Base-by-base conservation (phyloP, 345 rosid genomes). In the Hibiscus tridactylites region DNA sequence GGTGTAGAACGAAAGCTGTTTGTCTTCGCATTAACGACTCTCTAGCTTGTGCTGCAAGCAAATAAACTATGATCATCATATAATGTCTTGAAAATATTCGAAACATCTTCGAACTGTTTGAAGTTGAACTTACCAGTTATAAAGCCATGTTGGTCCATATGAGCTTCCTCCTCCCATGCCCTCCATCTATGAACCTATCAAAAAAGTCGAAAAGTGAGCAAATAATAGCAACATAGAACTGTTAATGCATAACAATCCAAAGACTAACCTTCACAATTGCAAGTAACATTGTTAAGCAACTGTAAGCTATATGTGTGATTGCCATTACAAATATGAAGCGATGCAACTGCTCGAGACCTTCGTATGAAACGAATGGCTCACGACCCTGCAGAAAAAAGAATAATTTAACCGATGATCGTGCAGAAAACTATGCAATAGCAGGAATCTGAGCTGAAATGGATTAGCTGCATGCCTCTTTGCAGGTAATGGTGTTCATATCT, bases 301-400 rank as follows among this genome's bases (percentile, higher is more conserved):
- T 92, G 83, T 92, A 95, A 65, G 91, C 85, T 54, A 95, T 69
- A 76, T 95, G 99, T 24, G 99, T 95, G 79, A 95, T 75, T 17
- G 99, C 97, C 99, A 95, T 95, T 82, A 95, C 86, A 78, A 92
- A 95, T 78, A 95, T 95, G 88, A 95, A 95, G 46, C 97, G 97
- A 75, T 95, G 97, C 87, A 95, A 76, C 76, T 90, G 97, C 78
- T 95, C 99, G 3, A 92, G 83, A 76, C 91, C 97, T 81, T 95
- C 85, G 79, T 88, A 89, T 46, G 99, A 95, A 74, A 95, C 92
- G 83, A 95, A 92, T 12, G 96, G 97, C 77, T 92, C 97, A 47
- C 84, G 65, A 60, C 90, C 99, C 99, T 95, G 87, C 62, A 53
- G 59, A 74, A 47, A 33, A 78, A 33, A 78, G 26, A 65, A 59